Base-by-base conservation (phyloP, 257 asterid genomes). In the Gentiana straminea region DNA sequence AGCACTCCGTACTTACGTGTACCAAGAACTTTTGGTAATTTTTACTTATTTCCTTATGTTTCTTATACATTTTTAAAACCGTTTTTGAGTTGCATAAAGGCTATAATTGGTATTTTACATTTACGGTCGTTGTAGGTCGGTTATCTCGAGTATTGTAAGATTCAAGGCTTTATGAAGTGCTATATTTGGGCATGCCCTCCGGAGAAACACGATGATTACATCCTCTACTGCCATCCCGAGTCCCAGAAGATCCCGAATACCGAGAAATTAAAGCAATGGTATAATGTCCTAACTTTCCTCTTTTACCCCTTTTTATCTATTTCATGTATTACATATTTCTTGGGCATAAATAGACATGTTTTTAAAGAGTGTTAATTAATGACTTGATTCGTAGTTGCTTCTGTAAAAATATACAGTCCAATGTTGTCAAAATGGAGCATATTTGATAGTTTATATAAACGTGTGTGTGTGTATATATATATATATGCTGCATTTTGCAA, bases 141-240 rank as follows among this genome's bases (percentile, higher is more conserved):
- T 54, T 87, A 87, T 77, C 89, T 84, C 49, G 89, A 81, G 58
- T 82, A 84, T 74, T 87, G 94, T 85, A 82, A 84, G 79, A 72
- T 48, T 58, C 76, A 59, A 50, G 96, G 96, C 63, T 87, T 80
- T 60, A 63, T 71, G 44, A 76, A 79, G 60, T 78, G 93, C 77
- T 80, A 84, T 45, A 71, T 87, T 69, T 87, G 94, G 94, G 85
- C 92, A 53, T 87, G 90, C 75, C 93, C 96, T 57, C 92, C 96
- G 61, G 33, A 48, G 47, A 80, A 64, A 73, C 86, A 82, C 49
- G 89, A 84, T 38, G 93, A 87, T 74, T 87, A 84, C 71, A 84
- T 87, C 60, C 69, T 87, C 65, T 70, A 78, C 65, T 82, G 86
- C 67, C 94, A 87, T 75, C 96, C 96, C 46, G 84, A 70, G 67